Conservation (phyloP, 495 filamentous ascomycete genomes). For the Penicillium pulvis region DNA sequence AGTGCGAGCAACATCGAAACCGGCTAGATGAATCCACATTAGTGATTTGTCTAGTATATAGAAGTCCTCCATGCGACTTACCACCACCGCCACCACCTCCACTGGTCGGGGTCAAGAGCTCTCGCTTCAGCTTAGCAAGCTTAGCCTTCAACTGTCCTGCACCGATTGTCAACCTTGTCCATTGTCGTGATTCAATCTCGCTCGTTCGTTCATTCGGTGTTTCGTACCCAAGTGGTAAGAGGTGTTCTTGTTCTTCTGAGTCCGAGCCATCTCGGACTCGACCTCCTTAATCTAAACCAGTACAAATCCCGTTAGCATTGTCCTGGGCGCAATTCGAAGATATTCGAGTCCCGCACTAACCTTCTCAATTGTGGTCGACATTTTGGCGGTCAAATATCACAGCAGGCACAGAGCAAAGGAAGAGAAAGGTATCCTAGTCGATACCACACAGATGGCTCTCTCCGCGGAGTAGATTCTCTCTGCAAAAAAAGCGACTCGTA, state of each 20-base stretch:
- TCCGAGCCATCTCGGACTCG: slow-evolving; percentile 96
- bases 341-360: slow-evolving; percentile 47
- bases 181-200: slow-evolving; percentile 7
- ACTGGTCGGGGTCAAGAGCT: slow-evolving; percentile 84
- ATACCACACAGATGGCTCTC: not conserved
- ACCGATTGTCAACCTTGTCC: slow-evolving; percentile 30
- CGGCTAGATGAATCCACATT: slow-evolving; percentile 53
- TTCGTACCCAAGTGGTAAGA: slow-evolving; percentile 73
- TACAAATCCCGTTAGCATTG: slow-evolving; percentile 28
- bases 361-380: slow-evolving; percentile 97
- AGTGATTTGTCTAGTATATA: slow-evolving; percentile 18
- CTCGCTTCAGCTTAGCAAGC: slow-evolving; percentile 94
- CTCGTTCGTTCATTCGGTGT: slow-evolving; percentile 2
- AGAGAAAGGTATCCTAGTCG: slow-evolving; percentile 8
- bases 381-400: slow-evolving; percentile 53
- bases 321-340: slow-evolving; percentile 16
- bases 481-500: slow-evolving; percentile 11
- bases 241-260: slow-evolving; percentile 98
- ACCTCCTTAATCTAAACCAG: slow-evolving; percentile 87
- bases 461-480: slow-evolving; percentile 5
- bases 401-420: slow-evolving; percentile 15
- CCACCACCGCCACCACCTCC: slow-evolving; percentile 80
- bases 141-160: slow-evolving; percentile 95
- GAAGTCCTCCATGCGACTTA: slow-evolving; percentile 33
- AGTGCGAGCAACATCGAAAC: slow-evolving; percentile 97